Base-by-base conservation (phyloP, 164 flowering plant genomes). In the Vitis rotundifolia region DNA sequence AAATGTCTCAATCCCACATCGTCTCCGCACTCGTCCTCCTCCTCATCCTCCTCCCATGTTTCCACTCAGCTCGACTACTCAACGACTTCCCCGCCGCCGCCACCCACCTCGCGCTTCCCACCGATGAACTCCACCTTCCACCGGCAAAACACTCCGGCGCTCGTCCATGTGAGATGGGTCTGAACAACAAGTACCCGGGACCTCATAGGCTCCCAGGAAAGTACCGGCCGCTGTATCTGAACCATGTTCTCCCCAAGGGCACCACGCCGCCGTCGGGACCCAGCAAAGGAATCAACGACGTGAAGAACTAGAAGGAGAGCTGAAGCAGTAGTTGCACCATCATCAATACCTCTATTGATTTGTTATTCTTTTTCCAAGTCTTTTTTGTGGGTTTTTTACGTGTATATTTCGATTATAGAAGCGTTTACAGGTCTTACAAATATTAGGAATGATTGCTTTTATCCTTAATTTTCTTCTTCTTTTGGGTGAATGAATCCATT, bases 201-300 rank as follows among this genome's bases (percentile, higher is more conserved):
- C 11, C 49, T 10, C 19, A 60, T 19, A 58, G 54, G n/a, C 44
- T 28, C 15, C 11, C 48, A 52, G 47, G 76, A n/a, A 72, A 62
- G 28, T 78, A 73, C 59, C 72, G 76, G 31, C 67, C 63, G 26
- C 4, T 79, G 72, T n/a, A 79, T 59, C 67, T 85, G 3, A 77
- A 63, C 44, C 44, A 37, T 60, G 11, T 70, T 59, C 85, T 85
- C 56, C 88, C 86, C 0, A 85, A 83, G 56, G 83, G 85, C 1
- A 22, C 48, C 5, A 1, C 51, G 49, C 78, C 84, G 2, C 82
- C 88, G 0, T 83, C 86, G 0, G 86, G 78, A 8, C 86, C 88
- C 9, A 81, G 88, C 82, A 74, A 71, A 67, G 77, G 83, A 51
- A 76, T 59, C 66, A 77, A 85, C 71, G 15, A 53, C 55, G 0